A percentile compares a stretch with the other conserved stretches of the same genome.
Evolutionary conservation across 441 rosid genomes (phyloP).

Genomic region (Erysimum pusillum): DNA sequence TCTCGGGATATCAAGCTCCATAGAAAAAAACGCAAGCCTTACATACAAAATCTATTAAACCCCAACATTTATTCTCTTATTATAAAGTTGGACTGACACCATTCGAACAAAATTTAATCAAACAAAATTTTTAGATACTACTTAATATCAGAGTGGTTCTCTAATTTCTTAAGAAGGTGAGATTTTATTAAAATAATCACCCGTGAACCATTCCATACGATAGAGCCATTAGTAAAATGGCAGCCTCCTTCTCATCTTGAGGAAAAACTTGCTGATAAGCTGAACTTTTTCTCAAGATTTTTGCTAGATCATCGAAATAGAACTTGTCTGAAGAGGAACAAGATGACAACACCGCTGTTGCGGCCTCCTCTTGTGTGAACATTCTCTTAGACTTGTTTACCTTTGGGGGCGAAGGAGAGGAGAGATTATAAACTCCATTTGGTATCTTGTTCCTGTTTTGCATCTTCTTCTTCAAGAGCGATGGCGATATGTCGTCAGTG

Average conservation of each 20-base stretch:
- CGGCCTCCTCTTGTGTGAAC: background rate
- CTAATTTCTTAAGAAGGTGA: background rate
- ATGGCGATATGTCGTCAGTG: slow-evolving; percentile 21
- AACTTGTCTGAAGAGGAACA: slow-evolving; percentile 49
- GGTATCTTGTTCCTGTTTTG: slow-evolving; percentile 57
- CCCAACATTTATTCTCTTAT: background rate
- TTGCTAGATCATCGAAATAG: slow-evolving; percentile 68
- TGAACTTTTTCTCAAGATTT: slow-evolving; percentile 67
- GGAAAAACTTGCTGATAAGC: slow-evolving; percentile 78
- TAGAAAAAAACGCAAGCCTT: background rate
- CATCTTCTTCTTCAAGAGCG: slow-evolving; percentile 44
- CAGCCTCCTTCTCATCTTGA: slow-evolving; percentile 92
- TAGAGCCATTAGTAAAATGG: slow-evolving; percentile 86
- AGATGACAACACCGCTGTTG: slow-evolving; percentile 24
- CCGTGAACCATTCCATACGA: slow-evolving; percentile 83
- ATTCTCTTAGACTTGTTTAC: slow-evolving; percentile 53
- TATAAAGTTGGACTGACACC: slow-evolving; percentile 14
- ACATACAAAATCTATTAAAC: background rate
- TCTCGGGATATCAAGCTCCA: background rate
- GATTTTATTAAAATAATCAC: slow-evolving; percentile 39
- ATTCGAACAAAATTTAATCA: slow-evolving; percentile 1
- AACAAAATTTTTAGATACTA: background rate
- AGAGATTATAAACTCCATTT: slow-evolving; percentile 35
- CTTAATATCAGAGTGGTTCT: background rate
- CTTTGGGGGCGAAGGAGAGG: slow-evolving; percentile 50